A percentile compares a stretch with the other conserved stretches of the same genome.
phyloP scores from a whole-genome alignment of 768 basidiomycete genomes.

The Lactarius pseudohatsudake region DNA sequence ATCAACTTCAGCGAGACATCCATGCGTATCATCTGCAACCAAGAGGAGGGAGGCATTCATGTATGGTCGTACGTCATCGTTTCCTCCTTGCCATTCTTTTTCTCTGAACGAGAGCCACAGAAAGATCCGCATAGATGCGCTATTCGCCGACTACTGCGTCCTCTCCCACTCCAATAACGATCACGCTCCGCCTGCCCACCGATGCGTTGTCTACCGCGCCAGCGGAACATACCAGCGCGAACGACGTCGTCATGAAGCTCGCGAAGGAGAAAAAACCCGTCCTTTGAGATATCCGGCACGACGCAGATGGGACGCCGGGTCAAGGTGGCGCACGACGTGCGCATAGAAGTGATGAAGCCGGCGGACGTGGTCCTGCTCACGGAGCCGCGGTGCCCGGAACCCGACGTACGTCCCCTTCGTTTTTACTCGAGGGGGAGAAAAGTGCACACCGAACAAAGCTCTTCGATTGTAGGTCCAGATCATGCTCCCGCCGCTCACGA shows the following conservation, averaged over 20 bases:
- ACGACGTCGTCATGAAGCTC: conserved; percentile 77
- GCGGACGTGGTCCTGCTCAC: conserved; percentile 66
- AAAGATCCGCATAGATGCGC: conserved; percentile 61
- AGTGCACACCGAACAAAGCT: background rate
- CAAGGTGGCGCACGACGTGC: conserved; percentile 75
- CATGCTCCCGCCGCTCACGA: conserved; percentile 69
- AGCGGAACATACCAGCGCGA: conserved; percentile 35
- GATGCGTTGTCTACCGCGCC: conserved; percentile 72
- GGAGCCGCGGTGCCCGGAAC: conserved; percentile 84
- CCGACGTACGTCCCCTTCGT: conserved; percentile 56
- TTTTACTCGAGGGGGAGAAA: background rate
- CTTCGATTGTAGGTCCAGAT: conserved; percentile 62
- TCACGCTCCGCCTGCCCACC: conserved; percentile 68
- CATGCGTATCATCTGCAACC: conserved; percentile 83
- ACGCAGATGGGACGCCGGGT: conserved; percentile 64
- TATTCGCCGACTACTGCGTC: conserved; percentile 79
- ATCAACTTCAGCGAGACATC: conserved; percentile 73
- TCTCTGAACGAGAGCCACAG: conserved; percentile 36
- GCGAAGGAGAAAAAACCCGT: conserved; percentile 85
- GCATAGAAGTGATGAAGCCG: conserved; percentile 77
- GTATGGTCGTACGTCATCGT: conserved; percentile 68
- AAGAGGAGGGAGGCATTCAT: conserved; percentile 81
- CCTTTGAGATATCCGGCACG: conserved; percentile 69
- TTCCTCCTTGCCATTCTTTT: conserved; percentile 31
- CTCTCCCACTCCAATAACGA: conserved; percentile 85